phyloP scores from a whole-genome alignment of 495 filamentous ascomycete genomes.

The Viridothelium virens region DNA sequence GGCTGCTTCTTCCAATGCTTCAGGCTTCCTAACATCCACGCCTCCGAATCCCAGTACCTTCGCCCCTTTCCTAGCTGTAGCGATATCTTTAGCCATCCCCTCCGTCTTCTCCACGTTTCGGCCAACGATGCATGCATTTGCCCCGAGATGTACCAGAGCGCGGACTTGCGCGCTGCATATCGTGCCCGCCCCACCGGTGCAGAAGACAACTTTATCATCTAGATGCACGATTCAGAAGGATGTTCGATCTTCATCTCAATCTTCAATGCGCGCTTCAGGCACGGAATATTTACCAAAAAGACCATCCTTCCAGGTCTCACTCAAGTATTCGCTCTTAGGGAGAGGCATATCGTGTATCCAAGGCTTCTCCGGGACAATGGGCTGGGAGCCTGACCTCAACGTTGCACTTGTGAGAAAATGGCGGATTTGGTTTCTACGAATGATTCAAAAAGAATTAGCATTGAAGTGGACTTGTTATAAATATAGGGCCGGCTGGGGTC shows the following conservation, averaged over 20 bases:
- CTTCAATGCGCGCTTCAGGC: neutral
- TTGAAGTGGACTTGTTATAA: too few species aligned
- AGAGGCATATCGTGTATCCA: conserved; percentile 48
- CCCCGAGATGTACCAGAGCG: conserved; percentile 82
- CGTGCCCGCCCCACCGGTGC: conserved; percentile 86
- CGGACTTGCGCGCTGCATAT: conserved; percentile 92
- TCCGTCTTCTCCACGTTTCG: conserved; percentile 88
- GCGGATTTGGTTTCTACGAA: neutral
- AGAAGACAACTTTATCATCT: conserved; percentile 85
- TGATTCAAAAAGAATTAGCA: neutral
- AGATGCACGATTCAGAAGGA: neutral
- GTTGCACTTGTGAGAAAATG: neutral
- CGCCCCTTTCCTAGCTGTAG: conserved; percentile 62
- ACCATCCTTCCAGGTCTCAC: conserved; percentile 73
- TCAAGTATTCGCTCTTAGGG: conserved; percentile 65
- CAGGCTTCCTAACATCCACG: conserved; percentile 72
- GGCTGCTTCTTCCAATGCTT: conserved; percentile 62
- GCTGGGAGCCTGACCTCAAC: neutral
- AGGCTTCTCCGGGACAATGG: neutral
- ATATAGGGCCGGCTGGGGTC: too few species aligned
- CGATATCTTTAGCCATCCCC: conserved; percentile 67
- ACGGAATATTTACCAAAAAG: conserved; percentile 58
- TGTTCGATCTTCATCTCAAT: conserved; percentile 12
- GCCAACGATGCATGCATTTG: conserved; percentile 87
- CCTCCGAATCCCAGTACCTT: conserved; percentile 79